Conservation (phyloP, 805 yeast genomes). For the Saccharomyces eubayanus region DNA sequence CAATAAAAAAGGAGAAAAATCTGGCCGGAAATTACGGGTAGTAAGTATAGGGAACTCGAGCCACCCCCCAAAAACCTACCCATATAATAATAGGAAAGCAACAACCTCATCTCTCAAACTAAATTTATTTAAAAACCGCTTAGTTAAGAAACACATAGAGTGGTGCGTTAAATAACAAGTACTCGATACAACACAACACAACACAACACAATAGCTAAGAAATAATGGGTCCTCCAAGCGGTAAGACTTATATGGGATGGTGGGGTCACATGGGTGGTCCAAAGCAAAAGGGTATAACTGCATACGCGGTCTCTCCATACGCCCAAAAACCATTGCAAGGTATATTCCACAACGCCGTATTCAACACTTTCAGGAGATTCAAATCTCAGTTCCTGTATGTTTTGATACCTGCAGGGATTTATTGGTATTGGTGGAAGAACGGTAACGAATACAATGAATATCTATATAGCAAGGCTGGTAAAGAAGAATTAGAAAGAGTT, state of each 20-base stretch:
- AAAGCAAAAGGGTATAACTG: conserved; percentile 75
- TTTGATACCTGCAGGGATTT: conserved; percentile 65
- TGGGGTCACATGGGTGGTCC: conserved; percentile 91
- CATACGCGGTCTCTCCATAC: conserved; percentile 86
- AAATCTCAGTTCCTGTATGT: conserved; percentile 76
- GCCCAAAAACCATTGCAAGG: conserved; percentile 92
- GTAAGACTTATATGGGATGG: conserved; percentile 88
- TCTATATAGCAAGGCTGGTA: conserved; percentile 96
- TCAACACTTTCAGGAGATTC: conserved; percentile 92
- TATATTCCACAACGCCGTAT: conserved; percentile 72
- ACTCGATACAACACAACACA: not conserved
- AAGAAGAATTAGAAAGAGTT: conserved; percentile 77
- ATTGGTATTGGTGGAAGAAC: conserved; percentile 80
- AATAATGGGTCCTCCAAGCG: conserved; percentile 63
- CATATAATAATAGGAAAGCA: not conserved
- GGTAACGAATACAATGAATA: conserved; percentile 87
- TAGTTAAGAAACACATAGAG: not conserved
- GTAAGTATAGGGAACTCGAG: not conserved
- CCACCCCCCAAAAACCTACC: not conserved
- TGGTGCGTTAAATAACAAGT: not conserved
- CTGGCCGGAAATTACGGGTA: not conserved
- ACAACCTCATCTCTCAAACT: not conserved
- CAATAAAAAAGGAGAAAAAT: not conserved
- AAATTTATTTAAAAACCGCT: not conserved
- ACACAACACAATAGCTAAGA: not conserved